Evolutionary conservation across 129 eudicot species (phyloP).

Genomic region (Centella asiatica): DNA sequence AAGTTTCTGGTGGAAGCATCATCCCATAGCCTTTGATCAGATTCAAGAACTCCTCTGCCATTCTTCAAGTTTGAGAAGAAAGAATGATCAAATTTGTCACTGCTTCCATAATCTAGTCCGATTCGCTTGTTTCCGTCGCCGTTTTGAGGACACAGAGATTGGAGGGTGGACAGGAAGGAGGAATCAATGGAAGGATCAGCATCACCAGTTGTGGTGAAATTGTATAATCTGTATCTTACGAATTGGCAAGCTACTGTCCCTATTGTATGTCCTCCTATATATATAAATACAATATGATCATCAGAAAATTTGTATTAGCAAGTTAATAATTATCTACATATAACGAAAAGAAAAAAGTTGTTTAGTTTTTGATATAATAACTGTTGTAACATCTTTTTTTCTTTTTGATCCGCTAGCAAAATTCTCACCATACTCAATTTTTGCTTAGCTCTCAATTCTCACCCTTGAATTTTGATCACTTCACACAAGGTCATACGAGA

Average conservation of each 20-base stretch:
- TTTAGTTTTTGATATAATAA: too few species aligned
- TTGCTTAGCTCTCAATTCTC: too few species aligned
- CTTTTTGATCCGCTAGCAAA: too few species aligned
- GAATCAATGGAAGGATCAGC: constrained; percentile 54
- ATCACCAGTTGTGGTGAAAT: constrained; percentile 36
- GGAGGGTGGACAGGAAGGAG: constrained; percentile 40
- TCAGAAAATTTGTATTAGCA: too few species aligned
- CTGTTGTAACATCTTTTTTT: too few species aligned
- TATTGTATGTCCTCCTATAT: constrained; percentile 73
- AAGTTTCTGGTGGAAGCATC: constrained; percentile 36
- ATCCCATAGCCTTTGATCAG: constrained; percentile 54
- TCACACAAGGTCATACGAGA: too few species aligned
- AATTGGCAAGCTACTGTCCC: constrained; percentile 61
- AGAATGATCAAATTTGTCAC: constrained; percentile 32
- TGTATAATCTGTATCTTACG: constrained; percentile 61
- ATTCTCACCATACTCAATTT: too few species aligned
- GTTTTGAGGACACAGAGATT: constrained; percentile 43
- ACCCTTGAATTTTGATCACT: too few species aligned
- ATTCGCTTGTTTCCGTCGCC: constrained; percentile 38
- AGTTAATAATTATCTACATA: too few species aligned
- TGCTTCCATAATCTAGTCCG: constrained; percentile 48
- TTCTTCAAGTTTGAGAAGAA: constrained; percentile 41
- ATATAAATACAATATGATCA: too few species aligned
- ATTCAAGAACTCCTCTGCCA: constrained; percentile 53
- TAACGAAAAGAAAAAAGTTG: too few species aligned